Percentiles rank a stretch among this genome's conserved stretches.
These are phyloP conservation scores for Cudoniella acicularis DNA, from an alignment of 495 filamentous ascomycete genomes.

Conservation along the genomic window DNA sequence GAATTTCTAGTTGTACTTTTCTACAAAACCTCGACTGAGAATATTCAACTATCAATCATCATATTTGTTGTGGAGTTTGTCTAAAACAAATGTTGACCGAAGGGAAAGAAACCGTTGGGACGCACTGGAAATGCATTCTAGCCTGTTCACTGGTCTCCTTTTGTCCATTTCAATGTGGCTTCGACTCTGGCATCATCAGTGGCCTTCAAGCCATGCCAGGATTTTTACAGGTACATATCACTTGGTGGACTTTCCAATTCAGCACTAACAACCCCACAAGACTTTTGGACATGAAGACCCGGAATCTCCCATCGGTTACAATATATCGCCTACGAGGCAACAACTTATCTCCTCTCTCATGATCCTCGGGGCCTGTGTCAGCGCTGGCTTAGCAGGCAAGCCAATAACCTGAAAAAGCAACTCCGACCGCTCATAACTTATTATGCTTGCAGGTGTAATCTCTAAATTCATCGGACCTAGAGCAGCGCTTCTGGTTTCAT, in stretches of 20 bases:
- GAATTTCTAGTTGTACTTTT: no score
- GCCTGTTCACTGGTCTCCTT: conserved; percentile 46
- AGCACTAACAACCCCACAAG: no score
- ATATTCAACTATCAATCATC: no score
- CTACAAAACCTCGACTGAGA: no score
- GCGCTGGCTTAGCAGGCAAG: conserved; percentile 39
- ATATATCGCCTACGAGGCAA: conserved; percentile 48
- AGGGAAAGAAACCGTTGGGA: neutral
- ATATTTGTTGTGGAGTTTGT: no score
- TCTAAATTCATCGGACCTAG: conserved; percentile 45
- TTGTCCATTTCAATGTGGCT: conserved; percentile 58
- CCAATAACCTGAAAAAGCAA: neutral
- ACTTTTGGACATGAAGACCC: conserved; percentile 36
- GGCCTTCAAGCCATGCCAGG: conserved; percentile 60
- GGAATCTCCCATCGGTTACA: conserved; percentile 45
- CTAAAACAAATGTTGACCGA: neutral
- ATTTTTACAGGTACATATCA: conserved; percentile 42
- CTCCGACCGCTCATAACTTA: neutral
- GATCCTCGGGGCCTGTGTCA: conserved; percentile 57
- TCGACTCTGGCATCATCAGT: conserved; percentile 59
- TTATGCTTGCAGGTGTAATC: conserved; percentile 34
- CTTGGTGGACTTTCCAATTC: no score
- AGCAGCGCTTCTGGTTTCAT: conserved; percentile 45
- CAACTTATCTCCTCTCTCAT: conserved; percentile 56
- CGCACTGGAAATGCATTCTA: conserved; percentile 35